phyloP scores from a whole-genome alignment of 2,329 filamentous ascomycete genomes.

The Lecanicillium sp. region DNA sequence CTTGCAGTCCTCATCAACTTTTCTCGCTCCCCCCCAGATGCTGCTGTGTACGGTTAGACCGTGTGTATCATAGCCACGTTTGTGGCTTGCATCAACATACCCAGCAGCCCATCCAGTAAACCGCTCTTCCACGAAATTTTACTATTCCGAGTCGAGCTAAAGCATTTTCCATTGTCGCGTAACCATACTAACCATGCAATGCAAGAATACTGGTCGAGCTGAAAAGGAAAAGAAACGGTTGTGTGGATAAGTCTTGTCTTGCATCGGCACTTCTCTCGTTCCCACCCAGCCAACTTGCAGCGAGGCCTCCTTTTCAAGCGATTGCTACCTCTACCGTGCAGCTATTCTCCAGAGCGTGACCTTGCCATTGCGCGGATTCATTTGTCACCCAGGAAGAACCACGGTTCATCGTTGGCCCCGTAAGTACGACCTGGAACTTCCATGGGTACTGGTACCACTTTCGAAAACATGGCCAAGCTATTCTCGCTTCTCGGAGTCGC shows the following conservation, averaged over 20 bases:
- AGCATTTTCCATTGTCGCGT: background rate
- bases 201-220: conserved; percentile 11
- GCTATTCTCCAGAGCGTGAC: background rate
- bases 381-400: conserved; percentile 31
- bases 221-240: conserved; percentile 7
- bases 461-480: conserved; percentile 41
- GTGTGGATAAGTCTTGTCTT: background rate
- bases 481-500: background rate
- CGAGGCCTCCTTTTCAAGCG: too few relatives aligned
- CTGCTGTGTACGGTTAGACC: conserved; percentile 1
- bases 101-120: too few relatives aligned
- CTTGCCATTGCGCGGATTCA: background rate
- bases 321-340: background rate
- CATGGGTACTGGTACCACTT: conserved; percentile 58
- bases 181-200: background rate
- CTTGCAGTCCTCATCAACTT: conserved; percentile 1
- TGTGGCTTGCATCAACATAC: background rate
- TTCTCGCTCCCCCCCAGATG: background rate
- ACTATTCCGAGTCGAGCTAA: conserved; percentile 8
- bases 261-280: background rate
- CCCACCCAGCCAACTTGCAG: background rate
- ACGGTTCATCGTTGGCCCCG: conserved; percentile 33
- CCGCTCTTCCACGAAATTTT: conserved; percentile 2
- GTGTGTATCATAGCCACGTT: background rate
- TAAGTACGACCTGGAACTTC: conserved; percentile 50